These are phyloP conservation scores for sweet orange (Citrus sinensis) DNA, from an alignment of 345 rosid species.

Conservation along the genomic window DVS_A1.0 CM039163.1:49058501-49059000, in stretches of 20 bases:
- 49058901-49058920: constrained; percentile 64
- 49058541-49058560: no score
- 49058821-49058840: constrained; percentile 57
- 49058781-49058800: constrained; percentile 55
- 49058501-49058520: no score
- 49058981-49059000: constrained; percentile 44
- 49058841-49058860: constrained; percentile 32
- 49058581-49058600: no score
- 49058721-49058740: no score
- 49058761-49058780: constrained; percentile 96
- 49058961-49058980: constrained; percentile 50
- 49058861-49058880: constrained; percentile 38
- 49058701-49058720: no score
- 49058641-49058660: no score
- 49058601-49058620: no score
- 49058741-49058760: constrained; percentile 34
- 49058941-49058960: constrained; percentile 76
- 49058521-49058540: no score
- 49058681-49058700: no score
- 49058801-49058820: constrained; percentile 51
- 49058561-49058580: no score
- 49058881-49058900: constrained; percentile 66
- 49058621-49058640: no score
- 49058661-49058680: no score
- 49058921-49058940: constrained; percentile 68